phyloP scores from a whole-genome alignment of 176 grass and related monocot genomes.

The Cocos nucifera region DNA sequence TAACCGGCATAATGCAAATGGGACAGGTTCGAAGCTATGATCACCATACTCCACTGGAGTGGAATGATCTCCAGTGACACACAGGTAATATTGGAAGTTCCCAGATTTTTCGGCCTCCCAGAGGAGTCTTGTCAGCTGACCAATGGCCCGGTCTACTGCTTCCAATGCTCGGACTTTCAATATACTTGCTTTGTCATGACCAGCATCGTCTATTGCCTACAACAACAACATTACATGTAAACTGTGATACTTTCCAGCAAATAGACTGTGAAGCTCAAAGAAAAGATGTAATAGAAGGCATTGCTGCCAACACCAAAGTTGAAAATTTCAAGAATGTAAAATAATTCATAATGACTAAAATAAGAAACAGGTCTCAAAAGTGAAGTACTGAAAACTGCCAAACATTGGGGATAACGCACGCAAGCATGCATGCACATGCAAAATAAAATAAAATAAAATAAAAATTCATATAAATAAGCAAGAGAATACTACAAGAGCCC shows the following conservation, averaged over 20 bases:
- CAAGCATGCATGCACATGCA: no score
- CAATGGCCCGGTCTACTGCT: slow-evolving; percentile 74
- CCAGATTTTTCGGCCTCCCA: slow-evolving; percentile 72
- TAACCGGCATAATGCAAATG: slow-evolving; percentile 58
- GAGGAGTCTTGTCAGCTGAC: slow-evolving; percentile 68
- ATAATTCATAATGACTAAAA: no score
- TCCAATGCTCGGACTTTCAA: slow-evolving; percentile 72
- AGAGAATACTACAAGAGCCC: no score
- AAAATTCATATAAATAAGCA: no score
- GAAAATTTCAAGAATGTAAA: no score
- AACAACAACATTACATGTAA: slow-evolving; percentile 5
- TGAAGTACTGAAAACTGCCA: no score
- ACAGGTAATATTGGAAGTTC: slow-evolving; percentile 57
- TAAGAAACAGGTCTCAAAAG: no score
- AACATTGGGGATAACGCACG: no score
- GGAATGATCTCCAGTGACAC: slow-evolving; percentile 90
- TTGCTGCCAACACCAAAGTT: no score
- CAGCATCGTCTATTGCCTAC: slow-evolving; percentile 89
- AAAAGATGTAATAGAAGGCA: neutral
- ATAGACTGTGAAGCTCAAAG: neutral
- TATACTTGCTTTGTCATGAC: slow-evolving; percentile 86
- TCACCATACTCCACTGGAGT: slow-evolving; percentile 92
- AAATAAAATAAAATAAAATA: no score
- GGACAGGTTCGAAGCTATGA: slow-evolving; percentile 82
- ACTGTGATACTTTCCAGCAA: neutral